Evolutionary conservation across 305 asterid genomes (phyloP).

Genomic region (Fraxinus greggii): DNA sequence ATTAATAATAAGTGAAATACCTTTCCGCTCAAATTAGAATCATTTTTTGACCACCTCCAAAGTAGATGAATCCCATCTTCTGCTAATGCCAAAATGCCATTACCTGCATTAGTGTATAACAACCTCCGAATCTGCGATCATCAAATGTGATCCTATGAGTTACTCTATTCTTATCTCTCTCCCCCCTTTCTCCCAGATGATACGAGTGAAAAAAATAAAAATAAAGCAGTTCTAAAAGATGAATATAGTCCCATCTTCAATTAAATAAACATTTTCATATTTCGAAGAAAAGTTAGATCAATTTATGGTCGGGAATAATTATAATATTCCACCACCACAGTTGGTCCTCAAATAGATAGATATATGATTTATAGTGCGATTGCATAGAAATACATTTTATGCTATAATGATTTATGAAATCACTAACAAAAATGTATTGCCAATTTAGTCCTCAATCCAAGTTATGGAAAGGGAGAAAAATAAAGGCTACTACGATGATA

Average conservation of each 20-base stretch:
- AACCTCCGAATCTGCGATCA: constrained; percentile 69
- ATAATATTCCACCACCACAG: background rate
- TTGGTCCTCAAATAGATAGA: background rate
- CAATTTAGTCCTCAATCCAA: background rate
- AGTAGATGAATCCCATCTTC: constrained; percentile 62
- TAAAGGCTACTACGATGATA: background rate
- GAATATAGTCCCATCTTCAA: background rate
- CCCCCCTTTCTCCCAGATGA: background rate
- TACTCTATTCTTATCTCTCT: background rate
- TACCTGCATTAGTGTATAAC: constrained; percentile 63
- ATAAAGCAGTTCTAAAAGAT: background rate
- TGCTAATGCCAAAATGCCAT: constrained; percentile 59
- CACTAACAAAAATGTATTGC: background rate
- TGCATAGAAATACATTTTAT: background rate
- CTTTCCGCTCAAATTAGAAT: constrained; percentile 32
- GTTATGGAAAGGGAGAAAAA: background rate
- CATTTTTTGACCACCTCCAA: constrained; percentile 60
- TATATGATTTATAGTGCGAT: background rate
- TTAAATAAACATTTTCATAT: background rate
- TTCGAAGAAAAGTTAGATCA: background rate
- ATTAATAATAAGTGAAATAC: constrained; percentile 26
- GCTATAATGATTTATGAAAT: background rate
- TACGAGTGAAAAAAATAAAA: background rate
- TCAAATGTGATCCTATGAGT: constrained; percentile 8
- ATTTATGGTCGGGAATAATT: background rate